Evolutionary conservation across 2,329 filamentous ascomycete genomes (phyloP), one percentile per base, ranked within the genome.

Genomic region (Aspergillus nomiae): DNA sequence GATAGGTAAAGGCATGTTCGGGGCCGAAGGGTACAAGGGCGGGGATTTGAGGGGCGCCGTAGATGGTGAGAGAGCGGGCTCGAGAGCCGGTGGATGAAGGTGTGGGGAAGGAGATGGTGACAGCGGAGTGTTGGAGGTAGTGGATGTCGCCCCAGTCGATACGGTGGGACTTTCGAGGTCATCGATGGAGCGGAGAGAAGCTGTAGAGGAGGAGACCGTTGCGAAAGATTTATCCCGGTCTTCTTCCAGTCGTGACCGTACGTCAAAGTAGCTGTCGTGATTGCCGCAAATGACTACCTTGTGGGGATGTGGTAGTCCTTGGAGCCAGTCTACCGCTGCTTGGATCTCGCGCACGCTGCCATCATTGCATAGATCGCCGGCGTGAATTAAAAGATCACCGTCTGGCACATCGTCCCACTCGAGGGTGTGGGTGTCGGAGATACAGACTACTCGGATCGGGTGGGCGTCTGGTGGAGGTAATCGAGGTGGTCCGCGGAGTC

Each of bases 261-360:
- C 82, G 76, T 96, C 94, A 65, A 96, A 90, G 81, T 88, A 96
- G 70, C 87, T 89, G 74, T 97, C 94, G 76, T 97, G 94, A 74
- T 97, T 97, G 1, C 94, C 94, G 36, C 88, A 87, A 36, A 98
- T 88, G 41, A 94, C 86, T 28, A 97, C 83, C 77, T 97, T 96
- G 76, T 96, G 85, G 41, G 80, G 79, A 73, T 97, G 92, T 0
- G 92, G 91, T 9, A 94, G 85, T 4, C 82, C 81, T 54, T 83
- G 85, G 14, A 97, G 83, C 92, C 92, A 97, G 80, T 96, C 87
- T 50, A 97, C 83, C 71, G 95, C 90, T n/a, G 80, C 82, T 80
- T 97, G 92, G 61, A 98, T 89, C 65, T 92, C 90, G 14, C 82
- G 81, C 0, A 87, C 84, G 10, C 87, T 90, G 45, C 94, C 94